A percentile compares a stretch with the other conserved stretches of the same genome.
Evolutionary conservation across 1,139 yeast genomes (phyloP).

Genomic region (Pichia sp.): DNA sequence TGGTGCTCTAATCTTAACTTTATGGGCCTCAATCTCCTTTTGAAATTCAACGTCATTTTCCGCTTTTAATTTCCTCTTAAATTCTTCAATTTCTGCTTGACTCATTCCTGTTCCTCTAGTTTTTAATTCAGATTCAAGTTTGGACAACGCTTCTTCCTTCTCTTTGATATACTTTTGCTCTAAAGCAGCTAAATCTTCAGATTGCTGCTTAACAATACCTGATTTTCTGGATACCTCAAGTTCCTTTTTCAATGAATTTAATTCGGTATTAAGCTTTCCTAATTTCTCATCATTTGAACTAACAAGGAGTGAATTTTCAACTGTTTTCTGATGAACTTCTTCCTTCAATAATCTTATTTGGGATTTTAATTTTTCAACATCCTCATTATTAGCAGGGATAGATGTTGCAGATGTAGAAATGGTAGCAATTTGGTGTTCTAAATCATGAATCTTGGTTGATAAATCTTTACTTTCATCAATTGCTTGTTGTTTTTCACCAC

Average conservation of each 20-base stretch:
- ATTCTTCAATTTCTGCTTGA: constrained; percentile 19
- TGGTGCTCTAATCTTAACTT: constrained; percentile 26
- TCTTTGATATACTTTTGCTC: constrained; percentile 19
- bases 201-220: constrained; percentile 1
- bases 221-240: constrained; percentile 12
- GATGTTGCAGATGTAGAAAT: not conserved
- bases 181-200: constrained; percentile 9
- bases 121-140: constrained; percentile 18
- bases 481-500: constrained; percentile 20
- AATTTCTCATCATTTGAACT: constrained; percentile 11
- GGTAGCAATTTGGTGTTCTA: constrained; percentile 11
- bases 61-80: constrained; percentile 19
- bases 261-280: constrained; percentile 14
- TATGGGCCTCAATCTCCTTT: constrained; percentile 25
- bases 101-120: not conserved
- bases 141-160: constrained; percentile 19
- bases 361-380: constrained; percentile 12
- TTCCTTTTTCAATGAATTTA: constrained; percentile 17
- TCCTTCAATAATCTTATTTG: constrained; percentile 14
- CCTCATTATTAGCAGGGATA: constrained; percentile 1
- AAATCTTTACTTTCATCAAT: constrained; percentile 18
- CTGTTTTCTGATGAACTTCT: constrained; percentile 13
- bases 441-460: constrained; percentile 13
- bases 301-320: constrained; percentile 5
- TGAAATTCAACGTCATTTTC: constrained; percentile 19